phyloP scores from a whole-genome alignment of 2,329 filamentous ascomycete species.

The Fusarium clavum region DNA sequence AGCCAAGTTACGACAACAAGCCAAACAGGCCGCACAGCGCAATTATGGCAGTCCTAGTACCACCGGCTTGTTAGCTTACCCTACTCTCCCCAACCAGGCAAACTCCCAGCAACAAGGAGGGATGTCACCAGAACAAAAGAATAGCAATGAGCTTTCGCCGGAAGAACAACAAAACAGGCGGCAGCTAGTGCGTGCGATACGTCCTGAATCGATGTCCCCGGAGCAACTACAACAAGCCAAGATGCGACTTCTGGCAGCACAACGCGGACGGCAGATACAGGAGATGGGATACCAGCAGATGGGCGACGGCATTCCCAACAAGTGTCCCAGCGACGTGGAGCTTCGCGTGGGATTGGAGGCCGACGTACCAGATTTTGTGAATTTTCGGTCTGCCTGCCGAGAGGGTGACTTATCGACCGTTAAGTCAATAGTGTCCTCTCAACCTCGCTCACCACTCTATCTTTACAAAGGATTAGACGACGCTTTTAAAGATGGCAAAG shows the following conservation, averaged over 20 bases:
- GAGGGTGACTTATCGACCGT: slow-evolving; percentile 16
- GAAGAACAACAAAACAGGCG: not conserved
- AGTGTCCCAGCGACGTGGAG: not conserved
- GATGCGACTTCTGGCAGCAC: not conserved
- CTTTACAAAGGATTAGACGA: not conserved
- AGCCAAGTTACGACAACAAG: not conserved
- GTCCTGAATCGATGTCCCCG: not conserved
- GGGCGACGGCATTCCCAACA: not conserved
- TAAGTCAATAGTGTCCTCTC: not conserved
- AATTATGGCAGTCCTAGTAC: not conserved
- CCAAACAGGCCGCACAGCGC: not conserved
- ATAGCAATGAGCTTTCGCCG: not conserved
- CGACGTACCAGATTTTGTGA: not conserved
- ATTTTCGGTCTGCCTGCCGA: slow-evolving; percentile 28
- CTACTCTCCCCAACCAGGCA: not conserved
- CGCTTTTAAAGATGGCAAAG: slow-evolving; percentile 12
- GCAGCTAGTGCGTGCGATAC: not conserved
- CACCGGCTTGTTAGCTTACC: not conserved
- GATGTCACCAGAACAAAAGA: not conserved
- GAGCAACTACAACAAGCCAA: not conserved
- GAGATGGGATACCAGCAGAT: not conserved
- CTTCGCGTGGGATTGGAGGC: not conserved
- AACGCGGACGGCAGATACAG: not conserved
- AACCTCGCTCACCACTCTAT: not conserved
- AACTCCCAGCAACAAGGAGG: not conserved